These are phyloP conservation scores for Solanum hybrid DNA, from an alignment of 305 asterid species.

Conservation along the genomic window DNA sequence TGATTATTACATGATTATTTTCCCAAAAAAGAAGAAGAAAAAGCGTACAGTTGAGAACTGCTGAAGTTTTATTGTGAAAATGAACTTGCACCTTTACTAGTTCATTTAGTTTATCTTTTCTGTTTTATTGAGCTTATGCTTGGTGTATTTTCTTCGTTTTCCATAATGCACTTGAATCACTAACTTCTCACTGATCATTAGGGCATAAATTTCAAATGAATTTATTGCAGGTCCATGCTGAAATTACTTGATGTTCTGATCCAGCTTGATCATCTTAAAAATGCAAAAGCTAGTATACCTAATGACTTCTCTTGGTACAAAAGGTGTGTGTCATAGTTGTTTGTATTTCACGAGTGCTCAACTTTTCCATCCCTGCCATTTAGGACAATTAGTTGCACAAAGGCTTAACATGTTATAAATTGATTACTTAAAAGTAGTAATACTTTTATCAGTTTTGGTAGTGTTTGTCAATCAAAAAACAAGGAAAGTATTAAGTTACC, in stretches of 20 bases:
- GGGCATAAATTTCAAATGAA: neutral
- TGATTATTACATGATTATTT: neutral
- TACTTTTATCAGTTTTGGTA: neutral
- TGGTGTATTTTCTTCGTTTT: neutral
- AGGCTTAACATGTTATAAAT: neutral
- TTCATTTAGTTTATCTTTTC: neutral
- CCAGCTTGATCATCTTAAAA: constrained; percentile 98
- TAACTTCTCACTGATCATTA: neutral
- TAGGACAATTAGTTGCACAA: neutral
- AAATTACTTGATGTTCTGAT: constrained; percentile 86
- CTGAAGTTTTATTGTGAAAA: neutral
- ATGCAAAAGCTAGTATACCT: constrained; percentile 98
- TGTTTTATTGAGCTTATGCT: neutral
- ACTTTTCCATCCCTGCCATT: neutral
- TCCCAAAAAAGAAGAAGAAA: neutral
- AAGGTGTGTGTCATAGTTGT: constrained; percentile 30
- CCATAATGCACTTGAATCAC: neutral
- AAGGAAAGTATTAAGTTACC: neutral
- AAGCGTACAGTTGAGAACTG: neutral
- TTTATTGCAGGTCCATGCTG: constrained; percentile 84
- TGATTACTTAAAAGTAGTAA: neutral
- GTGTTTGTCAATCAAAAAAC: neutral
- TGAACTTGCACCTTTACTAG: neutral
- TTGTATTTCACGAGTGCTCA: neutral
- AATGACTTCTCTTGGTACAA: constrained; percentile 99